Evolutionary conservation across 2,329 filamentous ascomycete genomes (phyloP).

Genomic region (Dactylella cylindrospora): DNA sequence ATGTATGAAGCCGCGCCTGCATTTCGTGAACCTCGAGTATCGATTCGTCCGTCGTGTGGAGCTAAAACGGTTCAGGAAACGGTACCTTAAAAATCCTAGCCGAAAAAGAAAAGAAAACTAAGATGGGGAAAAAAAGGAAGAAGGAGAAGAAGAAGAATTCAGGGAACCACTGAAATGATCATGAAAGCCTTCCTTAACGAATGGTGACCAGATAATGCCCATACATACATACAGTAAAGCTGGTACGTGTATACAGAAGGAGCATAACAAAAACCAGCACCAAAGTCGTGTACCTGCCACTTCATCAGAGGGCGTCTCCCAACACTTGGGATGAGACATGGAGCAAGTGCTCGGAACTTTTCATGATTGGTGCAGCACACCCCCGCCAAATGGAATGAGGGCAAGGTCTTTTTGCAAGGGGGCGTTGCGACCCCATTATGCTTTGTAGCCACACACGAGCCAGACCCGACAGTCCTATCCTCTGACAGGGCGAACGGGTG

Average conservation of each 20-base stretch:
- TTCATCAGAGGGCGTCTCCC: no score
- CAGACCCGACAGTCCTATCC: constrained; percentile 1
- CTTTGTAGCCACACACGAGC: constrained; percentile 14
- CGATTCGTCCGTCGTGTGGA: constrained; percentile 34
- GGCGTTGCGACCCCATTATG: constrained; percentile 4
- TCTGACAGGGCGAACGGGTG: constrained; percentile 35
- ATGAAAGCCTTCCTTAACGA: no score
- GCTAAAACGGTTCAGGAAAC: constrained; percentile 1
- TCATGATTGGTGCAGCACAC: no score
- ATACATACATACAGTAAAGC: no score
- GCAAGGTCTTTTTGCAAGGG: not conserved
- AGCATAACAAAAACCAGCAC: constrained; percentile 16
- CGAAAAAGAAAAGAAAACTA: not conserved
- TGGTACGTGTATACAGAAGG: no score
- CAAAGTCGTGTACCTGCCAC: constrained; percentile 10
- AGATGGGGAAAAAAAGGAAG: constrained; percentile 7
- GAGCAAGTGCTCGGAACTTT: no score
- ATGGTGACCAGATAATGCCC: no score
- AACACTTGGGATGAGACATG: no score
- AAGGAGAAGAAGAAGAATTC: no score
- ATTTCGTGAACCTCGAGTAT: constrained; percentile 25
- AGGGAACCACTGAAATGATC: no score
- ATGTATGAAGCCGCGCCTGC: constrained; percentile 43
- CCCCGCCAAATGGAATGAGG: no score
- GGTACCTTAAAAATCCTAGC: constrained; percentile 13